Conservation (phyloP, 805 yeast species). For the Candida maesae region DNA sequence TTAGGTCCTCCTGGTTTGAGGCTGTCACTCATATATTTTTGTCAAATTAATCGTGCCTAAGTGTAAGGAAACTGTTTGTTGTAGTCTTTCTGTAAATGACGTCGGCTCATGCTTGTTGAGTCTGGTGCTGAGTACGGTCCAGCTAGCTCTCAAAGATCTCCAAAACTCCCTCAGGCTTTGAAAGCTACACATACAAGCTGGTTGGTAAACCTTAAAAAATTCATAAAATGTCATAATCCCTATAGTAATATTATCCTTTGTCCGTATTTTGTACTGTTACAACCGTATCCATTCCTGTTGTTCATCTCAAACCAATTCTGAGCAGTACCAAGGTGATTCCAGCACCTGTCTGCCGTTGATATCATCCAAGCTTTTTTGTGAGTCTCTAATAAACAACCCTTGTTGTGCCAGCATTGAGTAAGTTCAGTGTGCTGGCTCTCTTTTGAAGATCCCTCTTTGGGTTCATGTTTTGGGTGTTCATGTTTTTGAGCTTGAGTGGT, state of each 20-base stretch:
- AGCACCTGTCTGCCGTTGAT: background rate
- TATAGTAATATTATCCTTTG: background rate
- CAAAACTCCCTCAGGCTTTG: too few relatives aligned
- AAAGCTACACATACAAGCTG: too few relatives aligned
- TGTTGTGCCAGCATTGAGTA: constrained; percentile 10
- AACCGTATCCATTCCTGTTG: too few relatives aligned
- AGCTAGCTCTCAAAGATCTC: too few relatives aligned
- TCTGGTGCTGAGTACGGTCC: too few relatives aligned
- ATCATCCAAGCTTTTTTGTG: too few relatives aligned
- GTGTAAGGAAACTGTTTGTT: background rate
- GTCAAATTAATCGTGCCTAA: background rate
- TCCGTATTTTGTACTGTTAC: too few relatives aligned
- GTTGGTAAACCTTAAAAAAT: too few relatives aligned
- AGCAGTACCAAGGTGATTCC: background rate
- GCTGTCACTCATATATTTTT: background rate
- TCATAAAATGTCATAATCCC: background rate
- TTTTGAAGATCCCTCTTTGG: constrained; percentile 10
- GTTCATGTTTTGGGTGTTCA: constrained; percentile 13
- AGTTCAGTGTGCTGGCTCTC: constrained; percentile 10
- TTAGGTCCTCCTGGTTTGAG: constrained; percentile 11
- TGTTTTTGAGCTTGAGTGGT: constrained; percentile 23
- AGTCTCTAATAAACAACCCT: constrained; percentile 3
- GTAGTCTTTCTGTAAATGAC: too few relatives aligned
- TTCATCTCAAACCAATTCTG: too few relatives aligned
- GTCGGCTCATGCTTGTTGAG: too few relatives aligned